Percentiles rank a stretch among this genome's conserved stretches.
phyloP scores from a whole-genome alignment of 108 stramenopile genomes.

The Cyclotella distinguenda region DNA sequence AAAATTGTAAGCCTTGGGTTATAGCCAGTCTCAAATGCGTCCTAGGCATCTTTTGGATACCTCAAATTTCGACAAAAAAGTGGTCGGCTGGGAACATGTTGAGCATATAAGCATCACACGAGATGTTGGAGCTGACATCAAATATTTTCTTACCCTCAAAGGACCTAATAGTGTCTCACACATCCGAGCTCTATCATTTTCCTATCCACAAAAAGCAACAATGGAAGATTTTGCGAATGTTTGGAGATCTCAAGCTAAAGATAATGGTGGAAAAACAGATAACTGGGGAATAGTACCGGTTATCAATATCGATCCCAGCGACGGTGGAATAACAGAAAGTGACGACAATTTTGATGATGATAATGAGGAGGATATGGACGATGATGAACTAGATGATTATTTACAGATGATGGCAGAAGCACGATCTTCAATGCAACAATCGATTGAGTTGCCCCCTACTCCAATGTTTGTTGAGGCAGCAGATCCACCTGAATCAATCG shows the following conservation, averaged over 20 bases:
- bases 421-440: conserved; percentile 16
- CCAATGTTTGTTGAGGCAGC: conserved; percentile 50
- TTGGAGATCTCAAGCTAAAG: conserved; percentile 62
- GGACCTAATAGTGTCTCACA: conserved; percentile 49
- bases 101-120: conserved; percentile 63
- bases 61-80: conserved; percentile 15
- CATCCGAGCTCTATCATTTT: conserved; percentile 73
- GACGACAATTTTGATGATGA: conserved; percentile 57
- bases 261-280: conserved; percentile 43
- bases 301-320: conserved; percentile 9
- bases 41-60: too few species aligned
- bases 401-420: conserved; percentile 64
- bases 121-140: conserved; percentile 50
- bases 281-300: conserved; percentile 25
- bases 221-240: conserved; percentile 76
- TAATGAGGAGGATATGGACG: conserved; percentile 76
- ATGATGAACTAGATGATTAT: conserved; percentile 68
- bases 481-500: too few species aligned
- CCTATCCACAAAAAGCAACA: conserved; percentile 65
- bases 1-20: too few species aligned
- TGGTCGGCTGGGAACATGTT: conserved; percentile 69
- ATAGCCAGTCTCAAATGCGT: too few species aligned
- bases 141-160: conserved; percentile 34
- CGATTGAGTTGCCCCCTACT: conserved; percentile 12
- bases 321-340: not conserved